These are phyloP conservation scores for Cryptococcus deneoformans DNA, from an alignment of 1,284 basidiomycete genomes.

Conservation along the genomic window DNA sequence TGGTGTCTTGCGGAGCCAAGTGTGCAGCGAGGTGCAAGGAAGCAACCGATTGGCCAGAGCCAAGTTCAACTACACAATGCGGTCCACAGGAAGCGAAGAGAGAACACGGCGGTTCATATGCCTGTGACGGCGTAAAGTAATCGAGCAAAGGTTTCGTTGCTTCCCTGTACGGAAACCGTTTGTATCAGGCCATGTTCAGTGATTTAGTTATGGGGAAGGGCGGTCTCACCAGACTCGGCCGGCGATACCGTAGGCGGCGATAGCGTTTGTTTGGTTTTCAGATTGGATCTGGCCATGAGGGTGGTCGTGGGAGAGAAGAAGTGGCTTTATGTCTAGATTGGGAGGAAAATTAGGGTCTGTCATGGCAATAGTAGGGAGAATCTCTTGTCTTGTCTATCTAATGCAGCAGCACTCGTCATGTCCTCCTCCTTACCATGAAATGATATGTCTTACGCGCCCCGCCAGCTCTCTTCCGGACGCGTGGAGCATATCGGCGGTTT, in stretches of 20 bases:
- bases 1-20: conserved; percentile 20
- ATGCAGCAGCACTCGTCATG: too few species aligned
- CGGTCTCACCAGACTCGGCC: conserved; percentile 41
- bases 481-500: too few species aligned
- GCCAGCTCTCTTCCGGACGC: too few species aligned
- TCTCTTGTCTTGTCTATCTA: too few species aligned
- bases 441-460: not conserved
- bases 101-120: conserved; percentile 39
- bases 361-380: conserved; percentile 6
- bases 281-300: conserved; percentile 12
- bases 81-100: conserved; percentile 19
- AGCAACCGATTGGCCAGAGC: conserved; percentile 44
- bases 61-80: conserved; percentile 38
- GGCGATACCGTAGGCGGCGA: conserved; percentile 45
- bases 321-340: conserved; percentile 39
- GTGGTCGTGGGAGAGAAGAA: conserved; percentile 14
- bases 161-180: conserved; percentile 27
- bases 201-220: not conserved
- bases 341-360: conserved; percentile 48
- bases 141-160: conserved; percentile 35
- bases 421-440: too few species aligned
- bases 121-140: conserved; percentile 33
- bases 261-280: conserved; percentile 31
- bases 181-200: not conserved
- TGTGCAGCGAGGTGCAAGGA: conserved; percentile 36